Conservation (phyloP, 768 basidiomycete genomes). For the Serendipita vermifera region DNA sequence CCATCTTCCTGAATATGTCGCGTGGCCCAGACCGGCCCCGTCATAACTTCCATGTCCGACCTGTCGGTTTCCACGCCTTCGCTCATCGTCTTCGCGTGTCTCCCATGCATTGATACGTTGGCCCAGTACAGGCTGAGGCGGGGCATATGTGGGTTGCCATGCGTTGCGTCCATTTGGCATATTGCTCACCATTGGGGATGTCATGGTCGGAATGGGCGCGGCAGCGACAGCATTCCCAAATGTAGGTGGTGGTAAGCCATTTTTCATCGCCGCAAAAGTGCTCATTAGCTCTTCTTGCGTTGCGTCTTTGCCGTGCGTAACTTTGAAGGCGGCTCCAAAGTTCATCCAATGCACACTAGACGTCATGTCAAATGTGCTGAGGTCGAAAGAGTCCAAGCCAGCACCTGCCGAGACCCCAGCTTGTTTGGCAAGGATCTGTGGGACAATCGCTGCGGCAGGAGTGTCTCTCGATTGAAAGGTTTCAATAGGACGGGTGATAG, state of each 20-base stretch:
- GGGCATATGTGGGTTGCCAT: not conserved
- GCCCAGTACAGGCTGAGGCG: not conserved
- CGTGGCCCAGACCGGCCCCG: not conserved
- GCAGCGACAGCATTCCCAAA: not conserved
- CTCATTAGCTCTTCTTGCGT: not conserved
- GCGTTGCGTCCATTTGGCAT: not conserved
- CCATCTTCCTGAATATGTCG: not conserved
- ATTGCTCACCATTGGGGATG: not conserved
- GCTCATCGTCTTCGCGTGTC: not conserved
- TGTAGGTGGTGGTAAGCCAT: not conserved
- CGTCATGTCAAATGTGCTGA: conserved; percentile 1
- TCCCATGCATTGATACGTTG: not conserved
- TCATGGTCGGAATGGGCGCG: not conserved
- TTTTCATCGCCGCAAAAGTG: not conserved
- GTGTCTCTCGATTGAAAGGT: too few relatives aligned
- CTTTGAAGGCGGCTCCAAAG: conserved; percentile 2
- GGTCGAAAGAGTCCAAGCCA: not conserved
- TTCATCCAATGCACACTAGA: not conserved
- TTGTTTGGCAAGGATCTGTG: too few relatives aligned
- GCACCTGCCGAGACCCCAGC: too few relatives aligned
- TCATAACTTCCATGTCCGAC: conserved; percentile 6
- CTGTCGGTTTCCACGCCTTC: not conserved
- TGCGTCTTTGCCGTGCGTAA: not conserved
- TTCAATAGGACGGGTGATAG: too few relatives aligned
- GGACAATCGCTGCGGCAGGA: too few relatives aligned